A percentile compares a stretch with the other conserved stretches of the same genome.
Evolutionary conservation across 2,329 filamentous ascomycete genomes (phyloP).

Genomic region (Talaromyces amestolkiae): DNA sequence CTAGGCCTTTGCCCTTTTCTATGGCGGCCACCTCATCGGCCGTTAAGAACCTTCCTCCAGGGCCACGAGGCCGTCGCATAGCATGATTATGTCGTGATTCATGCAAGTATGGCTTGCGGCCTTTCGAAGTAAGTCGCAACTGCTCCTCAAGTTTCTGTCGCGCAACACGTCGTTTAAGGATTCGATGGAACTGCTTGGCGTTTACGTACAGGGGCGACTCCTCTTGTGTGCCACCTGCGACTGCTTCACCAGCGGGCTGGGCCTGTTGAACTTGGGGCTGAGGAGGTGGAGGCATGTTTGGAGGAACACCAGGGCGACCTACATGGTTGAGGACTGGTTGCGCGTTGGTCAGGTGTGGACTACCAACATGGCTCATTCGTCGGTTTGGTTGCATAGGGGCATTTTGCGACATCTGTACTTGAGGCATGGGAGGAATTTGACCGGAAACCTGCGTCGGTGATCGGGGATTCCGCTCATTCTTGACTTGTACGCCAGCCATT

Average conservation of each 20-base stretch:
- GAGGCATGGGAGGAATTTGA: constrained; percentile 52
- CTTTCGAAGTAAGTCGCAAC: constrained; percentile 86
- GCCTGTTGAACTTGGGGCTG: constrained; percentile 64
- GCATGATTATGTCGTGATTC: constrained; percentile 97
- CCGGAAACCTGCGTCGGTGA: constrained; percentile 71
- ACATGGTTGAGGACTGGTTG: constrained; percentile 74
- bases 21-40: constrained; percentile 92
- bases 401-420: constrained; percentile 53
- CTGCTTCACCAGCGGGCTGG: constrained; percentile 76
- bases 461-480: constrained; percentile 71
- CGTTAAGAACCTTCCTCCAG: constrained; percentile 91
- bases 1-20: constrained; percentile 60
- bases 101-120: constrained; percentile 93
- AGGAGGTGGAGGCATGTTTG: constrained; percentile 50
- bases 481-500: constrained; percentile 65
- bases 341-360: constrained; percentile 69
- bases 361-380: constrained; percentile 70
- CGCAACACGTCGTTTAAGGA: constrained; percentile 88
- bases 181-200: constrained; percentile 97
- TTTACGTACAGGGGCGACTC: constrained; percentile 97
- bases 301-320: constrained; percentile 52
- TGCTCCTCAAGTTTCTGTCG: constrained; percentile 92
- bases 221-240: constrained; percentile 64
- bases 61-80: constrained; percentile 90
- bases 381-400: constrained; percentile 59